Evolutionary conservation across 352 stramenopile genomes (phyloP), one percentile per base, ranked within the genome.

Genomic region (Globisporangium carolinianum): DNA sequence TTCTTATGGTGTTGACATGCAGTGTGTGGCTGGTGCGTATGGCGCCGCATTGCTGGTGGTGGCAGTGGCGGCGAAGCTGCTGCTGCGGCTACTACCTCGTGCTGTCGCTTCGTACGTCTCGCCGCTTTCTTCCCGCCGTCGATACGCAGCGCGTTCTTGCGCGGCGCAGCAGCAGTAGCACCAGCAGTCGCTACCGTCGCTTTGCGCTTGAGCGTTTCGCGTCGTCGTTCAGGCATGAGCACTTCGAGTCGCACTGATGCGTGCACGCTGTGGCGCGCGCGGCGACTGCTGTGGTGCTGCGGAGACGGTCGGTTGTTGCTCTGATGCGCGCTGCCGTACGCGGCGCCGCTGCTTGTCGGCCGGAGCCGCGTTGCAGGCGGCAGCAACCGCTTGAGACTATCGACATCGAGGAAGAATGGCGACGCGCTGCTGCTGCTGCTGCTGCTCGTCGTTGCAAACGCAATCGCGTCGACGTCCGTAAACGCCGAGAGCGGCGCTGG

Each of bases 401-500:
- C 61, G 45, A 79, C 63, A 18, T 91, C 76, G 51, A 91, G 61
- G 66, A 86, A 89, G 47, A 91, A 91, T 15, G 79, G 61, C n/a
- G 69, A 69, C 42, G 50, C 45, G 14, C 10, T 32, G 45, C 14
- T 36, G 45, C 45, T 17, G 45, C 45, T 24, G 6, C 6, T 65
- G 38, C 15, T 62, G 43, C 46, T 52, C 4, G 15, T 6, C 4
- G 18, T 75, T 6, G 53, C 37, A 47, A 67, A 57, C 1, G 62
- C 38, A 35, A 17, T 14, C 15, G 39, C 18, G 6, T 56, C 51
- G 18, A 6, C 18, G 3, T 55, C 49, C 4, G 37, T 39, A 18
- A 63, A 10, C 5, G 24, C 15, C 51, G 37, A 55, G 5, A 61
- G 11, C 11, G 47, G n/a, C 4, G 12, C 38, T 6, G 9, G 6